A percentile compares a stretch with the other conserved stretches of the same genome.
phyloP scores from a whole-genome alignment of 2,329 filamentous ascomycete genomes.

The Hortaea werneckii region DNA sequence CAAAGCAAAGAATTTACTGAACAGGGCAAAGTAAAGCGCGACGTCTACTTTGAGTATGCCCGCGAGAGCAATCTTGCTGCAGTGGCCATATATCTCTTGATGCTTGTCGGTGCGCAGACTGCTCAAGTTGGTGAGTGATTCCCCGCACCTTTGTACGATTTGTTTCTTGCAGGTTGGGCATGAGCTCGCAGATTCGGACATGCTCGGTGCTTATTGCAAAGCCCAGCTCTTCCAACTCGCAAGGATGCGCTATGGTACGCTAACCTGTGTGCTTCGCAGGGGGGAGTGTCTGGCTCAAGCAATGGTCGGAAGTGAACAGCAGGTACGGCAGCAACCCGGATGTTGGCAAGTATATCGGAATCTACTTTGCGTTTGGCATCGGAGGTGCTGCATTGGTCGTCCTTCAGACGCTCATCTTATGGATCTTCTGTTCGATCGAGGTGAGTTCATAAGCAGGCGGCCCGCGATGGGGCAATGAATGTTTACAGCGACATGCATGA shows the following conservation, averaged over 20 bases:
- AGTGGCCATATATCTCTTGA: constrained; percentile 67
- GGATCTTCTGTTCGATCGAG: constrained; percentile 99
- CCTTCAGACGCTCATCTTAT: constrained; percentile 84
- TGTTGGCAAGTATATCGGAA: constrained; percentile 81
- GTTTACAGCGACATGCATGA: constrained; percentile 8
- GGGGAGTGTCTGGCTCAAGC: constrained; percentile 85
- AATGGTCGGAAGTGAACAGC: constrained; percentile 78
- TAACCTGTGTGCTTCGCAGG: constrained; percentile 34
- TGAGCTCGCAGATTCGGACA: constrained; percentile 8
- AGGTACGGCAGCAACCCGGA: constrained; percentile 56
- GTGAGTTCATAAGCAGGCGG: constrained; percentile 37
- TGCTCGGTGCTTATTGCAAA: constrained; percentile 9
- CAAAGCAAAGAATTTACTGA: constrained; percentile 80
- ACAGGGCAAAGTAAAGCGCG: constrained; percentile 97
- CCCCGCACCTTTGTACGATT: not conserved
- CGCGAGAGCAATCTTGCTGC: constrained; percentile 85
- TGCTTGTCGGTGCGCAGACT: constrained; percentile 70
- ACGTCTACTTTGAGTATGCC: constrained; percentile 87
- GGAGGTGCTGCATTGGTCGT: constrained; percentile 78
- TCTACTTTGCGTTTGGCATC: constrained; percentile 92
- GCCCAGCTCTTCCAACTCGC: not conserved
- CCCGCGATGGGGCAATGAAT: not conserved
- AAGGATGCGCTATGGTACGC: constrained; percentile 6
- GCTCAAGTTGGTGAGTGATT: constrained; percentile 59
- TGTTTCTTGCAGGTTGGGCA: not conserved